Evolutionary conservation across 768 basidiomycete species (phyloP), one percentile per base, ranked within the genome.

Genomic region (Coprinopsis cinerea): DNA sequence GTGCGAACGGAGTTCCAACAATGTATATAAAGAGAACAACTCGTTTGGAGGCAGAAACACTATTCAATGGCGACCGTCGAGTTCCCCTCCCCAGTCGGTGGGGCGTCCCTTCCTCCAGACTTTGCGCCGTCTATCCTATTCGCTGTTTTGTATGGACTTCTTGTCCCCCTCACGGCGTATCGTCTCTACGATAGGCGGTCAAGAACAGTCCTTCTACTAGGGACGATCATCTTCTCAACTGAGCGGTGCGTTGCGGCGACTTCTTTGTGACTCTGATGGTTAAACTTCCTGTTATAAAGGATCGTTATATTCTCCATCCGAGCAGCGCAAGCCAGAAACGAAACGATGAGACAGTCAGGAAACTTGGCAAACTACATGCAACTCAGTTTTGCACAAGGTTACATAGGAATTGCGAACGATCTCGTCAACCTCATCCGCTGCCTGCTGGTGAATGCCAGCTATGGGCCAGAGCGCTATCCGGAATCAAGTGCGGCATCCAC

Each of bases 21-120:
- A 32, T 32, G 30, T 32, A 7, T 32, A 7, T 32, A 7, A 32
- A 32, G 15, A 32, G 30, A 15, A 7, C 30, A 32, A 32, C 30
- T 32, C 30, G 7, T 32, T 32, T 7, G 30, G 9, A 9, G 30
- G 30, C 9, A 34, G 9, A 34, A 9, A 34, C n/a, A 9, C 9
- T 34, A n/a, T 34, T 34, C 30, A 7, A 39, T 34, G 3, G 25
- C 35, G 25, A 36, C 22, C 37, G 18, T 48, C 47, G 5, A 35
- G 17, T 71, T 74, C 51, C 75, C 75, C n/a, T 64, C 70, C 1
- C 73, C 70, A 10, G 62, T 75, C 28, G 75, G 75, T 7, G 75
- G 75, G 3, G 64, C 67, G 15, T 53, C 65, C n/a, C 54, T 68
- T n/a, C 54, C 61, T 13, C 52, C 52, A 4, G 75, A 78, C 53